These are phyloP conservation scores for Ampelocalamus luodianensis DNA, from an alignment of 176 grass and related monocot genomes.

Conservation along the genomic window DNA sequence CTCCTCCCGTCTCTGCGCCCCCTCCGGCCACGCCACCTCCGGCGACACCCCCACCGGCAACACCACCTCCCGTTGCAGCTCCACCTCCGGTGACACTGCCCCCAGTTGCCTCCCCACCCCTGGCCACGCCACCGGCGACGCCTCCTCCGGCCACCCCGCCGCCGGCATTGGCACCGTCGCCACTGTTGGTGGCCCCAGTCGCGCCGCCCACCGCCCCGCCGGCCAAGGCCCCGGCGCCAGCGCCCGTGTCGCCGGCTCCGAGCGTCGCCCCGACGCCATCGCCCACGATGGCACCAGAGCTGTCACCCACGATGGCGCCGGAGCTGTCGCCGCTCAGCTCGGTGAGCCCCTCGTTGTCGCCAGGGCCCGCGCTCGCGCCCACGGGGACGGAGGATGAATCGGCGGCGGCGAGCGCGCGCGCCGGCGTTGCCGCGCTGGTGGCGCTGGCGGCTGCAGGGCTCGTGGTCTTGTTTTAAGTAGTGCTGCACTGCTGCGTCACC, in stretches of 20 bases:
- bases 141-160: slow-evolving; percentile 29
- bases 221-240: slow-evolving; percentile 27
- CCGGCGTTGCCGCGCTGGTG: slow-evolving; percentile 32
- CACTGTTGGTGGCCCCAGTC: slow-evolving; percentile 38
- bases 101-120: slow-evolving; percentile 39
- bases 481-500: slow-evolving; percentile 12
- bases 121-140: slow-evolving; percentile 47
- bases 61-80: slow-evolving; percentile 24
- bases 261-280: slow-evolving; percentile 44
- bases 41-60: slow-evolving; percentile 5
- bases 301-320: slow-evolving; percentile 36
- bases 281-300: slow-evolving; percentile 22
- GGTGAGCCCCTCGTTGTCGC: slow-evolving; percentile 8
- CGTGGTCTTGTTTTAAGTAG: slow-evolving; percentile 50
- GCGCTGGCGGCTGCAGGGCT: slow-evolving; percentile 49
- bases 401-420: neutral
- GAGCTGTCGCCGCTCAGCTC: slow-evolving; percentile 36
- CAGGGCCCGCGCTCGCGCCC: slow-evolving; percentile 24
- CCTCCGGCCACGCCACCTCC: slow-evolving; percentile 40
- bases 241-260: slow-evolving; percentile 43
- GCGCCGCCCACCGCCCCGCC: slow-evolving; percentile 30
- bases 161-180: slow-evolving; percentile 33
- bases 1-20: slow-evolving; percentile 43
- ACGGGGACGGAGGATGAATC: slow-evolving; percentile 32
- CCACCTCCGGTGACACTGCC: slow-evolving; percentile 27